Percentiles rank a stretch among this genome's conserved stretches.
Evolutionary conservation across 805 yeast species (phyloP).

Genomic region (Candida lessepsii): DNA sequence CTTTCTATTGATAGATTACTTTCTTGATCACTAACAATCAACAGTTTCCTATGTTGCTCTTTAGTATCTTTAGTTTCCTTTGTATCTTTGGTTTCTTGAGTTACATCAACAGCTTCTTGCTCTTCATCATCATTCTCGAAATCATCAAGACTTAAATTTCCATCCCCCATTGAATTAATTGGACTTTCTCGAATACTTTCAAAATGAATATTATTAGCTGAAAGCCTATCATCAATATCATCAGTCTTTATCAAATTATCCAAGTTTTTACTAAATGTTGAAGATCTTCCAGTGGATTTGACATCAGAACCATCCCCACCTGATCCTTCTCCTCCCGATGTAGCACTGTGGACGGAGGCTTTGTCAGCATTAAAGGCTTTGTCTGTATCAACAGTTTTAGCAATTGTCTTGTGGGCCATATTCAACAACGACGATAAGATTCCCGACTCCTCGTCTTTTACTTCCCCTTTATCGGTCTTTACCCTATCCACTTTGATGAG

Average conservation of each 20-base stretch:
- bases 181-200: constrained; percentile 48
- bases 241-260: constrained; percentile 12
- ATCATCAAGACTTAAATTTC: constrained; percentile 33
- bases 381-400: constrained; percentile 18
- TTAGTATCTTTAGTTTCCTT: constrained; percentile 1
- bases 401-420: constrained; percentile 49
- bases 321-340: background rate
- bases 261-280: constrained; percentile 15
- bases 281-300: constrained; percentile 4
- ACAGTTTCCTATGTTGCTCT: background rate
- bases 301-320: background rate
- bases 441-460: constrained; percentile 27
- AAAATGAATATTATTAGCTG: constrained; percentile 37
- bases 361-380: no score
- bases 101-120: background rate
- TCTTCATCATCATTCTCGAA: constrained; percentile 13
- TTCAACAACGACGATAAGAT: constrained; percentile 43
- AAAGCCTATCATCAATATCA: constrained; percentile 3
- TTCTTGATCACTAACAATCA: constrained; percentile 9
- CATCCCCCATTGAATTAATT: constrained; percentile 48
- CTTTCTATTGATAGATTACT: constrained; percentile 6
- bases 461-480: background rate
- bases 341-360: background rate
- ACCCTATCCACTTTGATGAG: background rate
- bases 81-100: background rate